phyloP scores from a whole-genome alignment of 352 stramenopile genomes.

The Phytophthora hibernalis region DNA sequence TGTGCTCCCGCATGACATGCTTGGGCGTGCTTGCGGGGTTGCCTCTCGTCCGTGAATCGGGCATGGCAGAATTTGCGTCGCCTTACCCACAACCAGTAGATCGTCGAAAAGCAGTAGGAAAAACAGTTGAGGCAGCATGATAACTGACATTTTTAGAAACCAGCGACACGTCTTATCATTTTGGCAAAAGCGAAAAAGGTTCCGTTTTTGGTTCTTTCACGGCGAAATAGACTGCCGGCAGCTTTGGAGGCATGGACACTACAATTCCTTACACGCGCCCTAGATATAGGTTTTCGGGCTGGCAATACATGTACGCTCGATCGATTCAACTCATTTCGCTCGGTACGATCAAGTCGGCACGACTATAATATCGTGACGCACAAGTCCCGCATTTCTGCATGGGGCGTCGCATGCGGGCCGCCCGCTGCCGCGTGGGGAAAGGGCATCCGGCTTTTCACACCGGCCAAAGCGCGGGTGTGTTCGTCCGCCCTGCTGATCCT shows the following conservation, averaged over 20 bases:
- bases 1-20: too few relatives aligned
- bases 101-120: conserved; percentile 1
- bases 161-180: conserved; percentile 26
- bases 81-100: too few relatives aligned
- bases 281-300: not conserved
- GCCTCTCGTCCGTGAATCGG: conserved; percentile 9
- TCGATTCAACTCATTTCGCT: not conserved
- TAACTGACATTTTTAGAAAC: conserved; percentile 32
- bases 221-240: conserved; percentile 12
- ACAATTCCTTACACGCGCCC: not conserved
- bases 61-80: too few relatives aligned
- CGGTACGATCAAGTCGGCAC: conserved; percentile 8
- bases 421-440: conserved; percentile 7
- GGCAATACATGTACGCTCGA: not conserved
- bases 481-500: conserved; percentile 23
- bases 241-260: not conserved
- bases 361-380: conserved; percentile 3
- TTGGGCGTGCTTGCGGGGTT: not conserved
- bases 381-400: conserved; percentile 22
- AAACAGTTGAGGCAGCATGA: conserved; percentile 10
- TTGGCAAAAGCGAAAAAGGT: conserved; percentile 20
- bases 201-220: not conserved
- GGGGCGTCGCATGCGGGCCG: conserved; percentile 26
- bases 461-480: conserved; percentile 11
- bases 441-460: conserved; percentile 4